Conservation (phyloP, 2,329 filamentous ascomycete genomes). For the Hypoxylon sp. region DNA sequence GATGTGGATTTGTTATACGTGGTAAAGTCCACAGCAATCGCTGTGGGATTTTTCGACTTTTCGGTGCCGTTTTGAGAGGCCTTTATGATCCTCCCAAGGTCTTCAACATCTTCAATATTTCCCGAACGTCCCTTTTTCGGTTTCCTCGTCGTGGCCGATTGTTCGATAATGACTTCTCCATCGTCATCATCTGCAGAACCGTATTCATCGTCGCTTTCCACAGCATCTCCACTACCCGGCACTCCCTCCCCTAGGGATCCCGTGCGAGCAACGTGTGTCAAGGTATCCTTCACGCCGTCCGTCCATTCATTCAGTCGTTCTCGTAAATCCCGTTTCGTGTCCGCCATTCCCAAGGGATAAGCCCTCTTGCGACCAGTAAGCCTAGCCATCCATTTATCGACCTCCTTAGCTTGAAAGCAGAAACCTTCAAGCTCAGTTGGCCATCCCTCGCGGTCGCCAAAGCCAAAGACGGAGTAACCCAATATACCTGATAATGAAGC, state of each 20-base stretch:
- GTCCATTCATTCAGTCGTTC: conserved; percentile 82
- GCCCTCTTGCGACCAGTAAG: conserved; percentile 87
- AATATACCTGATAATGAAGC: conserved; percentile 80
- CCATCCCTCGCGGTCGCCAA: conserved; percentile 93
- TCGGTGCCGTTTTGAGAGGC: conserved; percentile 57
- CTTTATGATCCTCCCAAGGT: conserved; percentile 77
- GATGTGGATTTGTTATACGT: conserved; percentile 70
- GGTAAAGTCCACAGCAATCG: conserved; percentile 89
- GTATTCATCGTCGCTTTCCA: conserved; percentile 86
- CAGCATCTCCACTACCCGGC: conserved; percentile 82
- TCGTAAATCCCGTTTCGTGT: conserved; percentile 82
- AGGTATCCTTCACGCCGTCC: conserved; percentile 77
- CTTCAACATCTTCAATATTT: conserved; percentile 83
- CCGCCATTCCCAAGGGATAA: conserved; percentile 89
- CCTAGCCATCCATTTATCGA: conserved; percentile 98
- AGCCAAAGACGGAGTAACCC: conserved; percentile 94
- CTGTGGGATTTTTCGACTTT: conserved; percentile 53
- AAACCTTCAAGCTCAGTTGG: conserved; percentile 91
- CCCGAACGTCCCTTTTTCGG: conserved; percentile 59
- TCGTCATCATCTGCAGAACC: conserved; percentile 70
- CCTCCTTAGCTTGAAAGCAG: conserved; percentile 89
- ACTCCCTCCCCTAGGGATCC: conserved; percentile 74
- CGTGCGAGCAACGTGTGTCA: conserved; percentile 73
- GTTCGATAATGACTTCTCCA: conserved; percentile 63
- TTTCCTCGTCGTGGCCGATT: conserved; percentile 59